Conservation (phyloP, 139 green algal genomes). For the Pleodorina starrii region DNA sequence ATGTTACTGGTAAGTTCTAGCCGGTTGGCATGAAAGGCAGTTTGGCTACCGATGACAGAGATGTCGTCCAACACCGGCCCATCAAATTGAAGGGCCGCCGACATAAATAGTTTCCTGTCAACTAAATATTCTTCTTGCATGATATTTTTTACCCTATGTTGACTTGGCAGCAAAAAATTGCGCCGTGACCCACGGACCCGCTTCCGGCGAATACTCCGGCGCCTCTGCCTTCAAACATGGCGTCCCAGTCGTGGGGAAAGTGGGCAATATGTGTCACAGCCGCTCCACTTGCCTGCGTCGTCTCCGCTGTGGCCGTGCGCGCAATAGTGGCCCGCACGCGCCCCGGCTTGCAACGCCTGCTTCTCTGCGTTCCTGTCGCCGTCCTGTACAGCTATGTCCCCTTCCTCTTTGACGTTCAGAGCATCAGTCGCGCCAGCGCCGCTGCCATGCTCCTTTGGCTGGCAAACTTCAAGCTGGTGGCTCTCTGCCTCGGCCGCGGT, state of each 20-base stretch:
- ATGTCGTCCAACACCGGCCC: no score
- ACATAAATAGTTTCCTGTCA: no score
- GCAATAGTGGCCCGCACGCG: background rate
- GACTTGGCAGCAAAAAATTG: no score
- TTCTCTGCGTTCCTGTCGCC: background rate
- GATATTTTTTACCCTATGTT: no score
- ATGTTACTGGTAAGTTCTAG: no score
- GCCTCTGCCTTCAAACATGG: background rate
- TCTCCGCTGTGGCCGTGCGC: background rate
- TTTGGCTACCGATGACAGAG: no score
- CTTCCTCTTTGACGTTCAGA: slow-evolving; percentile 6
- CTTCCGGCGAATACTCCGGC: background rate
- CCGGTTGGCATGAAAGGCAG: no score
- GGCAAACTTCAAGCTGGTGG: slow-evolving; percentile 49
- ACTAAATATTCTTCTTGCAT: no score
- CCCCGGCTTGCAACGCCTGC: background rate
- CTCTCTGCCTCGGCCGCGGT: slow-evolving; percentile 27
- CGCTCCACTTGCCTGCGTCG: background rate
- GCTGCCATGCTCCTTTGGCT: slow-evolving; percentile 54
- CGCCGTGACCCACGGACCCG: background rate
- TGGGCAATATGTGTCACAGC: background rate
- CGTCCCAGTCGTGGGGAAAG: background rate
- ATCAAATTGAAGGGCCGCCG: no score
- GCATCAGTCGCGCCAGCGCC: slow-evolving; percentile 23
- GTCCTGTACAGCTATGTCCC: background rate